Evolutionary conservation across 2,329 filamentous ascomycete genomes (phyloP), one percentile per base, ranked within the genome.

Genomic region (Ceratocystis cacaofunesta): DNA sequence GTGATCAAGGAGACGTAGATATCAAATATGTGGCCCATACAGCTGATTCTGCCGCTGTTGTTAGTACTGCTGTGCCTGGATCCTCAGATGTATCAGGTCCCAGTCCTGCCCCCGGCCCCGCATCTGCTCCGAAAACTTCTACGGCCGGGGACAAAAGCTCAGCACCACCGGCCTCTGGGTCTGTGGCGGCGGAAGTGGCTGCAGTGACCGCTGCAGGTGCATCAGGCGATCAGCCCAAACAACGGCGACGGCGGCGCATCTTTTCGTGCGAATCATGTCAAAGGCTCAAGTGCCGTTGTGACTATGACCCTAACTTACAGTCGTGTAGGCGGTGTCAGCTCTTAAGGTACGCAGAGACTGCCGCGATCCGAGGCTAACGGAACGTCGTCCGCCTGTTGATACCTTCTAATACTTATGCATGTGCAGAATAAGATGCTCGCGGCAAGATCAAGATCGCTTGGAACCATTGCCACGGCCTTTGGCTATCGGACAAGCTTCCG

Each of bases 191-290:
- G 5, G 52, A 67, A 46, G 65, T 67, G 5, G 28, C 62, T 46
- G 65, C 62, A 4, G 65, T 46, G 3, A 67, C 62, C 8, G 43
- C 61, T 15, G 17, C 52, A 46, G 62, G 65, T 6, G 6, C 44
- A 19, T 12, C 62, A 15, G 62, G 50, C 1, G 61, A 66, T 12
- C 65, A 63, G 30, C 65, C 65, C 15, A 67, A 67, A 32, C 62
- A 64, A n/a, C 62, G 65, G 22, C 55, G 65, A 7, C 30, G 65
- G 22, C 62, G 65, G 15, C 43, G 65, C 2, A 67, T 67, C 28
- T 67, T 67, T 41, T 64, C 62, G n/a, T 67, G 65, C 25, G 65
- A 67, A 52, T 67, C 65, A 15, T 67, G 65, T 19, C 65, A 67
- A 48, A 62, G 65, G 7, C 58, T 67, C 5, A 67, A 67, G 43